These are phyloP conservation scores for Yamadazyma dushanensis DNA, from an alignment of 1,139 yeast species.

Conservation along the genomic window DNA sequence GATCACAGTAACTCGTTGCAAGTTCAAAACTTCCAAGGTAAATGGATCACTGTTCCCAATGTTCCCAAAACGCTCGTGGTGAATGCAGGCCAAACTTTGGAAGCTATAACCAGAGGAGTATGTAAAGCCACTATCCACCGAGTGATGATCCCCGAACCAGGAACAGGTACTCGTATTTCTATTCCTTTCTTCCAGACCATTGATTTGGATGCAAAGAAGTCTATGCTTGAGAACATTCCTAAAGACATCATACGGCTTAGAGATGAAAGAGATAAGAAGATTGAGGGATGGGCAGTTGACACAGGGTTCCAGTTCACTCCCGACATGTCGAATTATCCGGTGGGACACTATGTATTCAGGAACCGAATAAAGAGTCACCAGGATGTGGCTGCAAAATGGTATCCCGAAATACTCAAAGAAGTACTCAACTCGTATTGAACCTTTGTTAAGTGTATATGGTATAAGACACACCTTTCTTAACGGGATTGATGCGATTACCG, in stretches of 20 bases:
- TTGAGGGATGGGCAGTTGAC: constrained; percentile 42
- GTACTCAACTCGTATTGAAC: constrained; percentile 20
- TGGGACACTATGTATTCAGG: constrained; percentile 62
- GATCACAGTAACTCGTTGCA: constrained; percentile 51
- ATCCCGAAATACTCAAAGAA: constrained; percentile 48
- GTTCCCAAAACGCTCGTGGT: constrained; percentile 47
- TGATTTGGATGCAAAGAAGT: constrained; percentile 44
- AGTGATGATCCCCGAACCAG: constrained; percentile 55
- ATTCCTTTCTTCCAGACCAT: constrained; percentile 58
- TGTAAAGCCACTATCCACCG: constrained; percentile 69
- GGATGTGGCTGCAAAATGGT: constrained; percentile 66
- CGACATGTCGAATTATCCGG: constrained; percentile 42
- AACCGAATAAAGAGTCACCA: constrained; percentile 67
- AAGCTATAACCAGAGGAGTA: constrained; percentile 53
- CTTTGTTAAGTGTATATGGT: neutral
- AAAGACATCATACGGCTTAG: constrained; percentile 30
- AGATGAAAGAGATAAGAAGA: constrained; percentile 37
- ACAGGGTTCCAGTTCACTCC: constrained; percentile 54
- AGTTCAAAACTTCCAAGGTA: constrained; percentile 61
- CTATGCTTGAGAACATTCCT: constrained; percentile 33
- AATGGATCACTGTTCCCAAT: constrained; percentile 59
- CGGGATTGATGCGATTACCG: constrained; percentile 2
- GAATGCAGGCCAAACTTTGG: constrained; percentile 56
- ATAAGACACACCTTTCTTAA: neutral
- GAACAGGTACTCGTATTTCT: constrained; percentile 53